phyloP scores from a whole-genome alignment of 2,329 filamentous ascomycete species.

The Pseudogymnoascus sp. region DNA sequence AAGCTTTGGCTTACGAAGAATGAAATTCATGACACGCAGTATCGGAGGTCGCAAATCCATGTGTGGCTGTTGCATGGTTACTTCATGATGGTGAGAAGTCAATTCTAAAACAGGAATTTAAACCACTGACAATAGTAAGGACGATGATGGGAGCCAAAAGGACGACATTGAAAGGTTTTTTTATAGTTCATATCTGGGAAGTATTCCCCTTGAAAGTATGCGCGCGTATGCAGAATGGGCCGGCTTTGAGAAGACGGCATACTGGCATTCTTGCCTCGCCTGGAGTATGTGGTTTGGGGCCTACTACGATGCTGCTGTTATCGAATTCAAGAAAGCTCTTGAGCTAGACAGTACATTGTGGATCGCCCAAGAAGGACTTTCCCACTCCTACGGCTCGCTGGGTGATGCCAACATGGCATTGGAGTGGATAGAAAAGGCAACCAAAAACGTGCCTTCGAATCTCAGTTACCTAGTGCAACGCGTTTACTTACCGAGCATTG shows the following conservation, averaged over 20 bases:
- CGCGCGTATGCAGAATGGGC: background rate
- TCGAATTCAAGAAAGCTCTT: background rate
- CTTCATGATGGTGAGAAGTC: background rate
- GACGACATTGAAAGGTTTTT: background rate
- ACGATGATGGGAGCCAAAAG: background rate
- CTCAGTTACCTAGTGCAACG: background rate
- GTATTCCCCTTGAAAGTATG: background rate
- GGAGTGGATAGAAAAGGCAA: background rate
- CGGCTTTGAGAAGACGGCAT: background rate
- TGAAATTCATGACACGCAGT: background rate
- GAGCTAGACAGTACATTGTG: background rate
- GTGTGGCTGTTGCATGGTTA: background rate
- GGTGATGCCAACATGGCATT: background rate
- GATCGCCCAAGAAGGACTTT: background rate
- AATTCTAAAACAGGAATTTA: background rate
- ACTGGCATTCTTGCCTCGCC: background rate
- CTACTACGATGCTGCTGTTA: background rate
- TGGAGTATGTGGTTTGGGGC: background rate
- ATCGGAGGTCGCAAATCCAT: background rate
- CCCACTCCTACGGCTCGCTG: background rate
- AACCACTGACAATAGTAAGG: background rate
- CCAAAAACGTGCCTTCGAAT: background rate
- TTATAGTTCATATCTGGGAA: rapidly evolving
- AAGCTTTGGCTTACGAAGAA: background rate
- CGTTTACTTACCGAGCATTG: background rate